Conservation (phyloP, 176 grass and related monocot species). For the Puccinellia tenuiflora region DNA sequence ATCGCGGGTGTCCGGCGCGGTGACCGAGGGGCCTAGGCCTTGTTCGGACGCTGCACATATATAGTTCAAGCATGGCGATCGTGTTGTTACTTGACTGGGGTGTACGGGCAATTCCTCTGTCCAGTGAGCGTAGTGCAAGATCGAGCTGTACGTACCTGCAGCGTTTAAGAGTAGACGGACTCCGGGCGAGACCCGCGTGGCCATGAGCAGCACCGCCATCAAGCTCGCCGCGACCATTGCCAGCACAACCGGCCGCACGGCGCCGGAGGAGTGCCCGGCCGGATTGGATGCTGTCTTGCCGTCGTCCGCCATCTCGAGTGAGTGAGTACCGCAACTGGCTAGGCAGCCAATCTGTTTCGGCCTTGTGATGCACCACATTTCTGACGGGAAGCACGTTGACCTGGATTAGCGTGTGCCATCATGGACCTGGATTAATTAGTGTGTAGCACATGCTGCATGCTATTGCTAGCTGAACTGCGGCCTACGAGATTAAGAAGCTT, state of each 20-base stretch:
- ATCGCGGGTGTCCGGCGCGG: slow-evolving; percentile 24
- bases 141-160: not conserved
- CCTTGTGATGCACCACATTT: too few relatives aligned
- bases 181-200: slow-evolving; percentile 12
- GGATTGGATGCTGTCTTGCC: not conserved
- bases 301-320: not conserved
- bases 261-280: not conserved
- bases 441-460: too few relatives aligned
- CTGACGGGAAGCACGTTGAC: too few relatives aligned
- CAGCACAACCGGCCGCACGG: not conserved
- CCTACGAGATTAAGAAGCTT: too few relatives aligned
- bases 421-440: too few relatives aligned
- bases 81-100: not conserved
- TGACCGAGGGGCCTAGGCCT: not conserved
- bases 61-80: not conserved
- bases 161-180: not conserved
- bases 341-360: too few relatives aligned
- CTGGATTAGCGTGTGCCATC: too few relatives aligned
- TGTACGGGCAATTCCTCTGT: not conserved
- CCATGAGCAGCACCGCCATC: not conserved
- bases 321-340: too few relatives aligned
- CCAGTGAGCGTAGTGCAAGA: not conserved
- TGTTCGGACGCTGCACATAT: slow-evolving; percentile 16
- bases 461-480: too few relatives aligned
- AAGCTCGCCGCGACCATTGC: not conserved